phyloP scores from a whole-genome alignment of 148 eudicot species.

The Chenopodium formosanum region DNA sequence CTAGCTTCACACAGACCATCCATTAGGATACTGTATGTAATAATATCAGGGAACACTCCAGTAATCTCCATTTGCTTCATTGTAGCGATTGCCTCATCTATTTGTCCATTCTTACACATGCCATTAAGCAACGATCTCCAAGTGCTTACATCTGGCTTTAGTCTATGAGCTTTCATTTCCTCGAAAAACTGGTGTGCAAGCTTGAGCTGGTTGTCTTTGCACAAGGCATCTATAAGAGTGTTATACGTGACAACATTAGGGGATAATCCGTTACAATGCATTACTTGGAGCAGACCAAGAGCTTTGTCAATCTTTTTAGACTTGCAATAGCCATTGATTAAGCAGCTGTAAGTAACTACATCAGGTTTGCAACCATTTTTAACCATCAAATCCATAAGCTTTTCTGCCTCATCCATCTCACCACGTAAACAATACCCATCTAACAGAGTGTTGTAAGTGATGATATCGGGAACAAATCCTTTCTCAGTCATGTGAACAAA shows the following conservation, averaged over 20 bases:
- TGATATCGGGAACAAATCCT: slow-evolving; percentile 11
- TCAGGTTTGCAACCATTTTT: background rate
- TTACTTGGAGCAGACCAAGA: background rate
- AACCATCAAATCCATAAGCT: too few relatives aligned
- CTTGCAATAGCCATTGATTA: slow-evolving; percentile 7
- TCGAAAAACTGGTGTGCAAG: background rate
- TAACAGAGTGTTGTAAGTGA: slow-evolving; percentile 16
- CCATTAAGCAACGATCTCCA: background rate
- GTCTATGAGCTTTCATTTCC: slow-evolving; percentile 11
- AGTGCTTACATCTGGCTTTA: background rate
- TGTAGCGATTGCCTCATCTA: background rate
- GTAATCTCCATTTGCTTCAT: background rate
- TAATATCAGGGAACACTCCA: background rate
- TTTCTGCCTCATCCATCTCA: slow-evolving; percentile 2
- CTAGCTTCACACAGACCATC: slow-evolving; percentile 15
- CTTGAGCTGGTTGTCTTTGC: background rate
- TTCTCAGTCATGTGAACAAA: background rate
- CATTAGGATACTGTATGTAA: background rate
- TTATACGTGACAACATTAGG: slow-evolving; percentile 8
- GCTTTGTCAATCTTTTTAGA: slow-evolving; percentile 1
- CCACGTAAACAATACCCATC: slow-evolving; percentile 29
- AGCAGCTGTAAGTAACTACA: background rate
- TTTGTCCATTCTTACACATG: slow-evolving; percentile 2
- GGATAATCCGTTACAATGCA: background rate
- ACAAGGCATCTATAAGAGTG: background rate